Evolutionary conservation across 140 eudicot genomes (phyloP), one percentile per base, ranked within the genome.

Genomic region (Flaveria floridana): DNA sequence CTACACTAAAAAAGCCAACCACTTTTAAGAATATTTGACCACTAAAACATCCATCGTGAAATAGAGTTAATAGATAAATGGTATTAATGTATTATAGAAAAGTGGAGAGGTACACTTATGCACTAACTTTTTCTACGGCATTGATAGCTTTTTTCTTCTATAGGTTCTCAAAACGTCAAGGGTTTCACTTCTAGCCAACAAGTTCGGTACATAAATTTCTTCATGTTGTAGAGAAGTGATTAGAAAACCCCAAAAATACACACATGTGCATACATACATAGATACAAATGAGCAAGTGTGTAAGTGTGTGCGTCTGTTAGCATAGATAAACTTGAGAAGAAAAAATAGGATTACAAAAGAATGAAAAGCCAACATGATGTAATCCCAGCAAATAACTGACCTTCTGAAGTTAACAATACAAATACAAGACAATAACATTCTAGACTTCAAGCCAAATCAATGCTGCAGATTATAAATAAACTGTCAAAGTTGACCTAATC

Each of bases 401-500:
- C 42, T 73, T 8, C 68, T 14, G 1, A 58, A 63, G 25, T 64
- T 61, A 44, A 42, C 1, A 59, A 13, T 18, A 25, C 4, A 5
- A 39, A 9, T 61, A 21, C 6, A 2, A 72, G 59, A 61, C 62
- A 11, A 61, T 9, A 25, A 41, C 26, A 23, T 21, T 72, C 25
- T 58, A 73, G 23, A 72, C 37, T 56, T 57, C 56, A 39, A 59
- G 13, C 58, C 47, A 10, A 23, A 61, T 30, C 18, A 42, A 34
- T 25, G 6, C 15, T 61, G 20, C 71, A 74, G 15, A 46, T 42
- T 34, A 34, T 34, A 34, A 34, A 5, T 34, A 34, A 34, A 34
- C 41, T 6, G 11, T 2, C 20, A 30, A n/a, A 57, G 77, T 70
- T 62, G 8, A 61, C 73, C 78, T 71, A 20, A 71, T 39, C 65